A percentile compares a stretch with the other conserved stretches of the same genome.
These are phyloP conservation scores for Pythium utonaiense DNA, from an alignment of 352 stramenopile genomes.

Conservation along the genomic window DNA sequence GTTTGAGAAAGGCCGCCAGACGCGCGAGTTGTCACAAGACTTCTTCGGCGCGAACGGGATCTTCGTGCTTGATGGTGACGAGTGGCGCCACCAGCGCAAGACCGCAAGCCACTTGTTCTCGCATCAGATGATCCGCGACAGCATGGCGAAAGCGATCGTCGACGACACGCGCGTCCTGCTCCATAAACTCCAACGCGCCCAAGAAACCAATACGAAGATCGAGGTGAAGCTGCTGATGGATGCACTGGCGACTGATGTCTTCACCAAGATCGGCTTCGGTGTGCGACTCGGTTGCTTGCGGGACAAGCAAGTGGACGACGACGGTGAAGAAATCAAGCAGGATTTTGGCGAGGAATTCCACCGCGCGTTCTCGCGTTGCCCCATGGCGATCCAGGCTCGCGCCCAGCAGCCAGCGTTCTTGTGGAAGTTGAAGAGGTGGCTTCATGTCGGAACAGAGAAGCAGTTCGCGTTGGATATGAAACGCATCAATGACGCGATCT, in stretches of 20 bases:
- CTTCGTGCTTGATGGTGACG: constrained; percentile 56
- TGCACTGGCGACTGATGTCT: constrained; percentile 65
- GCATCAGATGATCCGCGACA: constrained; percentile 45
- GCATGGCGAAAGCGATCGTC: constrained; percentile 48
- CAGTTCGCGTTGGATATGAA: constrained; percentile 23
- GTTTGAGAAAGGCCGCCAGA: constrained; percentile 62
- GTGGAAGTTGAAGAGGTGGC: constrained; percentile 26
- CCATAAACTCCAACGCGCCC: constrained; percentile 23
- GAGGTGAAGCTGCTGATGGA: constrained; percentile 55
- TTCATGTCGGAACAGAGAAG: constrained; percentile 26
- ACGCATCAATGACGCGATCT: constrained; percentile 24
- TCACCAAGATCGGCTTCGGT: constrained; percentile 71
- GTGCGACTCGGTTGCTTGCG: constrained; percentile 51
- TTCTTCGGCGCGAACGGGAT: constrained; percentile 77
- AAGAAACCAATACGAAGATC: constrained; percentile 18
- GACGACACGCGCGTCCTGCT: constrained; percentile 37
- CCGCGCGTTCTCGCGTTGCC: constrained; percentile 19
- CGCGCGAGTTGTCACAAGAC: constrained; percentile 37
- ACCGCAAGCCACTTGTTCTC: constrained; percentile 88
- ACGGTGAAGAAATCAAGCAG: constrained; percentile 23
- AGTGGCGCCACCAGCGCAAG: constrained; percentile 79
- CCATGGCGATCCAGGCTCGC: constrained; percentile 22
- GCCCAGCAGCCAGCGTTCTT: constrained; percentile 25
- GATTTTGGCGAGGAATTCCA: constrained; percentile 27
- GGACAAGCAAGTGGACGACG: constrained; percentile 14